Conservation (phyloP, 106 monocot species). For the Dendrobium nobile region DNA sequence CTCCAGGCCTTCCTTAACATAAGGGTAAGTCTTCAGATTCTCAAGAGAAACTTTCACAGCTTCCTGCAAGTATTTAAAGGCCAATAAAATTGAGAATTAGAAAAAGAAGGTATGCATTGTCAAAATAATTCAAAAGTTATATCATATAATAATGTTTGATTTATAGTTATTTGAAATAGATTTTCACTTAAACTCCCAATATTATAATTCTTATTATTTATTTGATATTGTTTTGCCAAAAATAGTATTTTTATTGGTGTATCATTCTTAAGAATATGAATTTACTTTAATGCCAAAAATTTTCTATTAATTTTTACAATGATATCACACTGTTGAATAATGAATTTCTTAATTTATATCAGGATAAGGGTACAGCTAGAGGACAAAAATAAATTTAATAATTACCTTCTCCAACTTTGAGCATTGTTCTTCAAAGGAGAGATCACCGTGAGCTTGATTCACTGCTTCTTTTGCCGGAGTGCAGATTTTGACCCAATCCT, state of each 20-base stretch:
- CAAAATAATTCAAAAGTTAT: too few relatives aligned
- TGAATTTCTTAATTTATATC: neutral
- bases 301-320: too few relatives aligned
- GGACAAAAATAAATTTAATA: neutral
- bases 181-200: too few relatives aligned
- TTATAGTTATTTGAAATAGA: too few relatives aligned
- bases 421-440: conserved; percentile 68
- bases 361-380: neutral
- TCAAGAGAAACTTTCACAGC: conserved; percentile 51
- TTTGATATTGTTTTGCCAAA: too few relatives aligned
- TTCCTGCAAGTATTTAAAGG: conserved; percentile 21
- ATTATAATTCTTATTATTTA: too few relatives aligned
- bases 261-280: too few relatives aligned
- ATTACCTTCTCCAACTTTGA: conserved; percentile 54
- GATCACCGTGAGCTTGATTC: conserved; percentile 6
- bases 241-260: too few relatives aligned
- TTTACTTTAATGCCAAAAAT: too few relatives aligned
- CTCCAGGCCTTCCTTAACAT: conserved; percentile 46
- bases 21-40: conserved; percentile 58
- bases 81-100: neutral
- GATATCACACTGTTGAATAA: neutral
- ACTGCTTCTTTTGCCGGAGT: conserved; percentile 54
- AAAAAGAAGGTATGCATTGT: neutral
- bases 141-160: too few relatives aligned
- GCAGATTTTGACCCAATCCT: conserved; percentile 80